These are phyloP conservation scores for Fusarium subglutinans DNA, from an alignment of 2,329 filamentous ascomycete genomes.

Conservation along the genomic window DNA sequence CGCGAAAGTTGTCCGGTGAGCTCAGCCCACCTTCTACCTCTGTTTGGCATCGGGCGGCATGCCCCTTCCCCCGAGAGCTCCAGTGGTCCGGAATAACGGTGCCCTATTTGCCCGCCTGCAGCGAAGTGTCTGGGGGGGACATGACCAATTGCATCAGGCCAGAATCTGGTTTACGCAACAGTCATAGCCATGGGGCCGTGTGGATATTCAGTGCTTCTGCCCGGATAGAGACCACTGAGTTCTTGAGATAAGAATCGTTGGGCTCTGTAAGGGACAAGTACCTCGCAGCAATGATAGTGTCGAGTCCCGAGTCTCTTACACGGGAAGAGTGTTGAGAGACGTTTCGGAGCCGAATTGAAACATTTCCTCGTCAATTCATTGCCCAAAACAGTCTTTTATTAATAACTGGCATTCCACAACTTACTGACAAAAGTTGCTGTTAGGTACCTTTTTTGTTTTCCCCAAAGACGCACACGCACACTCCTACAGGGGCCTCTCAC, in stretches of 20 bases:
- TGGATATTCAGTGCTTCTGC: conserved; percentile 7
- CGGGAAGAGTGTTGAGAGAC: neutral
- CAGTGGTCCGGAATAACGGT: conserved; percentile 41
- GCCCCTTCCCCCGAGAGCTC: conserved; percentile 42
- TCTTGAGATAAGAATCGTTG: conserved; percentile 27
- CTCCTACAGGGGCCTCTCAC: conserved; percentile 31
- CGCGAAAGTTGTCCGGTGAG: conserved; percentile 34
- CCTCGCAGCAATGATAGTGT: conserved; percentile 6
- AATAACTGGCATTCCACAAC: conserved; percentile 9
- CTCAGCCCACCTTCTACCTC: conserved; percentile 37
- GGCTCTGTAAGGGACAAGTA: neutral
- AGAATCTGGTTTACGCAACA: conserved; percentile 42
- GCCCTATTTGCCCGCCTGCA: conserved; percentile 42
- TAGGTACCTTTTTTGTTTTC: conserved; percentile 30
- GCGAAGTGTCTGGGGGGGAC: conserved; percentile 11
- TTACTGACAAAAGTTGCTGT: conserved; percentile 27
- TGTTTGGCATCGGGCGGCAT: conserved; percentile 25
- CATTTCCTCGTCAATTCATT: neutral
- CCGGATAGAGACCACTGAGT: neutral
- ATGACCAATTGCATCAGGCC: conserved; percentile 44
- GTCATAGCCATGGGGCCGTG: conserved; percentile 14
- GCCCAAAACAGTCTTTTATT: conserved; percentile 15
- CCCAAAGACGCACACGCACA: conserved; percentile 29
- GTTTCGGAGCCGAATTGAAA: neutral
- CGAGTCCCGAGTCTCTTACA: conserved; percentile 8